Evolutionary conservation across 805 yeast genomes (phyloP).

Genomic region (Debaryomyces castellii): DNA sequence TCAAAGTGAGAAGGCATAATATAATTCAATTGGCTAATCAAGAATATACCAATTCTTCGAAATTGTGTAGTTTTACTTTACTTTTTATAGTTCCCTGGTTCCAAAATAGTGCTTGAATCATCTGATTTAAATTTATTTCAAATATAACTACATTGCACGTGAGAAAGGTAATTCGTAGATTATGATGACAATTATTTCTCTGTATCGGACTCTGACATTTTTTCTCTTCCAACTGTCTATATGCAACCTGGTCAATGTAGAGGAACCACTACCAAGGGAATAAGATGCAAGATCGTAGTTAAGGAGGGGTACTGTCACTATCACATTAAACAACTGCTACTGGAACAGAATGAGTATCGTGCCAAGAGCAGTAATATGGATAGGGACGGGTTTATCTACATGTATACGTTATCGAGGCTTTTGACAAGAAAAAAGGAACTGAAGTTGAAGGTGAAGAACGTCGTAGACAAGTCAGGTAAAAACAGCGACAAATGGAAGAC

Average conservation of each 20-base stretch:
- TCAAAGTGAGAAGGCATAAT: conserved; percentile 69
- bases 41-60: too few species aligned
- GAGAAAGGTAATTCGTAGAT: neutral
- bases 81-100: too few species aligned
- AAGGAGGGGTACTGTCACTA: conserved; percentile 32
- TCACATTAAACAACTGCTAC: conserved; percentile 19
- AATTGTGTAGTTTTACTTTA: too few species aligned
- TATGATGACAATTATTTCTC: neutral
- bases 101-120: neutral
- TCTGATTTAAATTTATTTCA: neutral
- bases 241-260: conserved; percentile 24
- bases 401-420: conserved; percentile 47
- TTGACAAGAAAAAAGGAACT: conserved; percentile 22
- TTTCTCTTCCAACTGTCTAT: neutral
- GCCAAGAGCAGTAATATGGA: neutral
- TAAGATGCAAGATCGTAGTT: conserved; percentile 33
- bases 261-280: conserved; percentile 43
- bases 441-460: conserved; percentile 39
- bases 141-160: conserved; percentile 6
- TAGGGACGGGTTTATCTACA: conserved; percentile 45
- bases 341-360: neutral
- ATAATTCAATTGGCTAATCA: conserved; percentile 11
- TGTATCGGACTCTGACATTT: neutral
- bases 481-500: conserved; percentile 26
- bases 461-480: conserved; percentile 16